Evolutionary conservation across 208 protist species (phyloP), one percentile per base, ranked within the genome.

Genomic region (Acanthamoeba sp.): DNA sequence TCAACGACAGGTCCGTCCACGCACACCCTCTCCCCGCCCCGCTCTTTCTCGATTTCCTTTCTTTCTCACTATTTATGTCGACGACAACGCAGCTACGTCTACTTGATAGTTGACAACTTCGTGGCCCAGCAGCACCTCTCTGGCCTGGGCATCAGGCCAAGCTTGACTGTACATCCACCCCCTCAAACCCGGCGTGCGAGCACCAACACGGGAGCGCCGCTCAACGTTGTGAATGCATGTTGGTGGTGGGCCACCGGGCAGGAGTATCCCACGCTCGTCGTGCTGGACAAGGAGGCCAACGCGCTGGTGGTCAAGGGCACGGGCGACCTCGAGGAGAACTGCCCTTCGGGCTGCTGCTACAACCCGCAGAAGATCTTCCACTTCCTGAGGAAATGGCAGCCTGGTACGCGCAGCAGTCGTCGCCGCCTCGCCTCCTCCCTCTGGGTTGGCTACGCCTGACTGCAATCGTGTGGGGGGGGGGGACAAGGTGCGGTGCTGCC

Each of bases 291-390:
- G 66, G 36, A 76, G n/a, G 66, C 22, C 66, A 38, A 29, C 29
- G 22, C 66, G 66, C 66, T 76, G 32, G 66, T 76, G 36, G 66
- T 20, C 1, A 76, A 76, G n/a, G 66, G 66, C 1, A 40, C 66
- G 27, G 66, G 66, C 36, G 66, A 76, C 36, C 66, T 76, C 7
- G 66, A 76, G 36, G 66, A 76, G 66, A 76, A 76, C 66, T 76
- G 66, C 36, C 66, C 66, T 4, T 76, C 66, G 66, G 66, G 66
- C 66, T 76, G 66, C n/a, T 76, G 66, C 66, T 76, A 76, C 66
- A 76, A 76, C 36, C 27, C 66, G 29, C 66, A 40, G 22, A 76
- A 76, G 66, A 76, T 76, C n/a, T 76, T 76, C 66, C 66, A 76
- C 66, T 76, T 76, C 22, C 40, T 76, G 66, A 6, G 66, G 36